Evolutionary conservation across 129 eudicot genomes (phyloP).

Genomic region (Helichrysum umbraculigerum): DNA sequence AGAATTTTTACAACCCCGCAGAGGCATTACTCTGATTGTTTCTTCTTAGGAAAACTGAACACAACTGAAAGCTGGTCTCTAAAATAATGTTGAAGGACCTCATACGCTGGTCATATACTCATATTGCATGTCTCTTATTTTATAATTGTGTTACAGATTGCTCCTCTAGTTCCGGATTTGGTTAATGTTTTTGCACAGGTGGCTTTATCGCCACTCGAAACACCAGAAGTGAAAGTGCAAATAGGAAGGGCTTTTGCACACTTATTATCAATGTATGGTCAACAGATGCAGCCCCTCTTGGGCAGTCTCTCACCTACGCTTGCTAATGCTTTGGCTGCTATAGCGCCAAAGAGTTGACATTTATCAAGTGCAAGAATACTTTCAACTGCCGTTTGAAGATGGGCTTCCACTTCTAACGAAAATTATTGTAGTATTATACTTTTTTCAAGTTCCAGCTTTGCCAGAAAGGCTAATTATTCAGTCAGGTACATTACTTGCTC

Average conservation of each 20-base stretch:
- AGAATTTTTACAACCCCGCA: constrained; percentile 8
- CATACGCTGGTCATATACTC: neutral
- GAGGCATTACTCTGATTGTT: neutral
- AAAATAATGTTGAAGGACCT: neutral
- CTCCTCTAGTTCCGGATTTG: constrained; percentile 78
- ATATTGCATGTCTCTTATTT: constrained; percentile 6
- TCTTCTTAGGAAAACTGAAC: neutral
- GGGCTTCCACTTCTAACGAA: constrained; percentile 5
- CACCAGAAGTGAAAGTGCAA: constrained; percentile 77
- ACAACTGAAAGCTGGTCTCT: neutral
- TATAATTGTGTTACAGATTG: constrained; percentile 48
- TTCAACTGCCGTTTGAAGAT: neutral
- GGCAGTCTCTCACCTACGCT: constrained; percentile 72
- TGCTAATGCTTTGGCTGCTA: constrained; percentile 90
- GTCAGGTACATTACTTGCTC: constrained; percentile 24
- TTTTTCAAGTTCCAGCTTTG: constrained; percentile 25
- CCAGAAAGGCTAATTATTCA: constrained; percentile 24
- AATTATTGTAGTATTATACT: constrained; percentile 28
- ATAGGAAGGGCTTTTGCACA: constrained; percentile 89
- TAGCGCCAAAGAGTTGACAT: constrained; percentile 73
- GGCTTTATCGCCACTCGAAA: constrained; percentile 71
- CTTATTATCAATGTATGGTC: constrained; percentile 75
- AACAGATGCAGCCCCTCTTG: constrained; percentile 88
- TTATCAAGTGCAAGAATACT: constrained; percentile 9
- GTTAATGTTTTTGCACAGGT: constrained; percentile 89